These are phyloP conservation scores for Saccharomyces jurei DNA, from an alignment of 805 yeast species.

Conservation along the genomic window DNA sequence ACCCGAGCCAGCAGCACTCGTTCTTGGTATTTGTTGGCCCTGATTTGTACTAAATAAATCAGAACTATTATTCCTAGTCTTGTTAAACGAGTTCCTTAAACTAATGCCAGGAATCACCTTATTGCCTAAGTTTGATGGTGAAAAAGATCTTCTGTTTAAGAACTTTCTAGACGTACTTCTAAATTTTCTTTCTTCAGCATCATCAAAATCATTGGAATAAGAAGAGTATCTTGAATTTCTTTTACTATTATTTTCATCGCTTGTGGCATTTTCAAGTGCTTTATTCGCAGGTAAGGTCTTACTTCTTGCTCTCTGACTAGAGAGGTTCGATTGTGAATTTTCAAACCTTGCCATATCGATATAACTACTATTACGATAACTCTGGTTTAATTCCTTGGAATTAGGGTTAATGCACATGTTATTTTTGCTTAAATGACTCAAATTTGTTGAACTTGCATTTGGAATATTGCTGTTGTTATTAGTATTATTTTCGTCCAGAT, in stretches of 20 bases:
- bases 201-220: conserved; percentile 7
- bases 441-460: background rate
- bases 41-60: background rate
- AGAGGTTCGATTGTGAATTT: conserved; percentile 4
- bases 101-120: conserved; percentile 15
- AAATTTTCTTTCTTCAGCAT: conserved; percentile 16
- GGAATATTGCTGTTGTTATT: background rate
- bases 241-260: conserved; percentile 6
- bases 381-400: background rate
- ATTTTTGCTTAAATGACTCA: background rate
- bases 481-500: background rate
- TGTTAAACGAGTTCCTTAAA: conserved; percentile 13
- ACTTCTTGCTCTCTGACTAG: conserved; percentile 14
- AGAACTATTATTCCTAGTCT: conserved; percentile 9
- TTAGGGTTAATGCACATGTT: background rate
- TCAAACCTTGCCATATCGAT: conserved; percentile 8
- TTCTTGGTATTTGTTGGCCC: conserved; percentile 7
- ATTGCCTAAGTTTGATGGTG: conserved; percentile 20
- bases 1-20: conserved; percentile 15
- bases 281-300: conserved; percentile 19
- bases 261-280: background rate
- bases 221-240: conserved; percentile 11
- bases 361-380: conserved; percentile 11
- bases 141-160: conserved; percentile 24
- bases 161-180: conserved; percentile 23